These are phyloP conservation scores for Cicer judaicum DNA, from an alignment of 306 rosid genomes.

Conservation along the genomic window DNA sequence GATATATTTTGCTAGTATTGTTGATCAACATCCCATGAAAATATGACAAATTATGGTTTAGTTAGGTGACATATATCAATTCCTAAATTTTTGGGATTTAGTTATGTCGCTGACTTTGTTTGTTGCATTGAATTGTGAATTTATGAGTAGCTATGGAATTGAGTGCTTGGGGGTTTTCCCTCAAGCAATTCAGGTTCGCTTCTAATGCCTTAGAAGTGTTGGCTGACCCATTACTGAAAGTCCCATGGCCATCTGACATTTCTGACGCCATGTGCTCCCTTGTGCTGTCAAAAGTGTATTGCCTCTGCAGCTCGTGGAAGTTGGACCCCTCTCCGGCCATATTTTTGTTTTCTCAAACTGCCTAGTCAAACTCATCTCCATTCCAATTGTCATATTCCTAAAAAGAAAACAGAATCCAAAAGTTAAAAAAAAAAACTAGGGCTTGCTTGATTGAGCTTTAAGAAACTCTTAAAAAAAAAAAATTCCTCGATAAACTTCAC, in stretches of 20 bases:
- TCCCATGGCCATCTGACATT: background rate
- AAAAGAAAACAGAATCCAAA: background rate
- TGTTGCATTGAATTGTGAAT: background rate
- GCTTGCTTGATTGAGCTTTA: background rate
- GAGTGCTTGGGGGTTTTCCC: background rate
- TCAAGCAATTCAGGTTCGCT: background rate
- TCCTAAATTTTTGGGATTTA: background rate
- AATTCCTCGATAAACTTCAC: too few species aligned
- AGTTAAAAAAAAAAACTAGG: background rate
- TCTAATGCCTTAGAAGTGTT: background rate
- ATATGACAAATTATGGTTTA: background rate
- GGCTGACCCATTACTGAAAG: background rate
- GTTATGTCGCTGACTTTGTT: background rate
- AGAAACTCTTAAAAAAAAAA: too few species aligned
- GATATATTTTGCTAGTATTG: background rate
- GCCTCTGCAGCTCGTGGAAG: background rate
- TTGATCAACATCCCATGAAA: constrained; percentile 6
- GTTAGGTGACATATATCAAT: background rate
- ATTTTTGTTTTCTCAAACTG: background rate
- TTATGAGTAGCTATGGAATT: background rate
- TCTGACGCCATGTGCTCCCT: background rate
- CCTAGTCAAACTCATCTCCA: background rate
- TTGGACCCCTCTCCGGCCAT: background rate
- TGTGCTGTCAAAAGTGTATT: background rate
- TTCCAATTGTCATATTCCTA: background rate